Percentiles rank a stretch among this genome's conserved stretches.
These are phyloP conservation scores for Lotus japonicus DNA, from an alignment of 306 rosid species.

Conservation along the genomic window DNA sequence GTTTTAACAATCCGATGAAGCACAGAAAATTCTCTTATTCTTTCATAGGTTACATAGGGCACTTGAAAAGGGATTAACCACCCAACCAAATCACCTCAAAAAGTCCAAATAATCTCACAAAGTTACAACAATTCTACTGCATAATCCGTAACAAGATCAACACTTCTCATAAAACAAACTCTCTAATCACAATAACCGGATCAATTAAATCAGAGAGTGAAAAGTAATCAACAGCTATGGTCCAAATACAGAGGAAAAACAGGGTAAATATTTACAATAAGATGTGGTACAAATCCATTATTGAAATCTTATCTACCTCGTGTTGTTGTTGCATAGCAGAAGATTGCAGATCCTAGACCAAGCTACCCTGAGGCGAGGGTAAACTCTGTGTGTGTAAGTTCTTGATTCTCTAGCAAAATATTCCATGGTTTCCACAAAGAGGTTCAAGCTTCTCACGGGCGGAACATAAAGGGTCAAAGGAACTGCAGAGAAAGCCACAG, in stretches of 20 bases:
- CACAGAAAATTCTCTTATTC: not conserved
- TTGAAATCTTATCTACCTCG: constrained; percentile 39
- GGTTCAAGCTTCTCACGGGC: constrained; percentile 68
- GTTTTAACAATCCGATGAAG: not conserved
- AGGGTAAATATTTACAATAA: not conserved
- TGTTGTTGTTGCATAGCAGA: constrained; percentile 42
- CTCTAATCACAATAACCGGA: not conserved
- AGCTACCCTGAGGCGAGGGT: constrained; percentile 53
- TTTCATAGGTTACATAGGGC: not conserved
- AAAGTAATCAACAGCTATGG: too few species aligned
- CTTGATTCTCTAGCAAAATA: constrained; percentile 48
- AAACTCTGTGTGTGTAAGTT: constrained; percentile 34
- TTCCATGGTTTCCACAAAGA: constrained; percentile 66
- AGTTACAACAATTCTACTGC: not conserved
- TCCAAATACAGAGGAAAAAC: too few species aligned
- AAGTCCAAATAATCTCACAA: not conserved
- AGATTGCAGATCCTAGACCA: constrained; percentile 65
- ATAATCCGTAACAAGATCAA: not conserved
- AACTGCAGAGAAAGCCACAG: constrained; percentile 71
- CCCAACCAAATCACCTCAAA: not conserved
- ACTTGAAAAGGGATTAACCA: too few species aligned
- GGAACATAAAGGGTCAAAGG: constrained; percentile 82
- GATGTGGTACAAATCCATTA: not conserved
- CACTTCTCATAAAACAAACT: not conserved
- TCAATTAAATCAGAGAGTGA: not conserved